These are phyloP conservation scores for Wickerhamomyces sp. DNA, from an alignment of 1,139 yeast genomes.

Conservation along the genomic window DNA sequence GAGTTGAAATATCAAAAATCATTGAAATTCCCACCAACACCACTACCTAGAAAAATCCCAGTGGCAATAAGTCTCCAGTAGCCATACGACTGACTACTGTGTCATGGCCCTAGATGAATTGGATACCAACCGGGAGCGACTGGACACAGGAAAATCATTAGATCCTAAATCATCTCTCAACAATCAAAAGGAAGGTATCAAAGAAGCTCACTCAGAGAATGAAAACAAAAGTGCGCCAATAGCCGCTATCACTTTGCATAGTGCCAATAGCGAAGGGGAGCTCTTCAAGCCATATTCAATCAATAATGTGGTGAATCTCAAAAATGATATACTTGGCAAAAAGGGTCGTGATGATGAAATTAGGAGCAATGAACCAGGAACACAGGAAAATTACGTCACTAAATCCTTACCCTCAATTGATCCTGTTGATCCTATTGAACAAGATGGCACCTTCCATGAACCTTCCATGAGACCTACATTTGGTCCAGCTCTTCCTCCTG, in stretches of 20 bases:
- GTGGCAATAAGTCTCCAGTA: too few species aligned
- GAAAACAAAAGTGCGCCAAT: neutral
- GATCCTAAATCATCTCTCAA: neutral
- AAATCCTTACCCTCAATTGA: slow-evolving; percentile 3
- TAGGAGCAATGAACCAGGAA: slow-evolving; percentile 3
- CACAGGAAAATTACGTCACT: slow-evolving; percentile 1
- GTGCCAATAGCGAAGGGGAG: slow-evolving; percentile 9
- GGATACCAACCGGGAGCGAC: neutral
- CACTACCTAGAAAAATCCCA: too few species aligned
- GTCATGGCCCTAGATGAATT: neutral
- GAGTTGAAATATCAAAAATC: too few species aligned
- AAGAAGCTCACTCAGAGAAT: too few species aligned
- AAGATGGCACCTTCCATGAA: neutral
- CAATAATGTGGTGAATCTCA: slow-evolving; percentile 15
- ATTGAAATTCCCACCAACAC: too few species aligned
- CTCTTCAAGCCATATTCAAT: slow-evolving; percentile 15
- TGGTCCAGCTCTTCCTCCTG: neutral
- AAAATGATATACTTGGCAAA: slow-evolving; percentile 11
- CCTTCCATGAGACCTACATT: neutral
- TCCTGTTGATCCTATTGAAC: neutral
- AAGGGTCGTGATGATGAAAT: slow-evolving; percentile 11
- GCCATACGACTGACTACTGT: too few species aligned
- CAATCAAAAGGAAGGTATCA: neutral
- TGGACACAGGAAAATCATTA: too few species aligned
- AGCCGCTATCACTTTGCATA: neutral